Conservation (phyloP, 441 rosid genomes). For the Populus trichocarpa region DNA sequence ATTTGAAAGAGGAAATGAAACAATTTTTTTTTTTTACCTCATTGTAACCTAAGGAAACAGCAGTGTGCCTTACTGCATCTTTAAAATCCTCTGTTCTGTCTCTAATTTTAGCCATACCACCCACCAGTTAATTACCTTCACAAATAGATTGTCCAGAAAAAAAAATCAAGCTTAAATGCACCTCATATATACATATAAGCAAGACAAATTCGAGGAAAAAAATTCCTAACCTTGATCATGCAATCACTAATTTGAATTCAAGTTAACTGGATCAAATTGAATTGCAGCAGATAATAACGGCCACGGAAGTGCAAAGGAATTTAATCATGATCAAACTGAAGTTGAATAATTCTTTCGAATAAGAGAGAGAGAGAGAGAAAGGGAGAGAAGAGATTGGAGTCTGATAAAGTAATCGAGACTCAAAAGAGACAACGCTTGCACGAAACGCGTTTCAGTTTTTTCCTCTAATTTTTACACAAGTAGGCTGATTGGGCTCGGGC, state of each 20-base stretch:
- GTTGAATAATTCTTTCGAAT: too few relatives aligned
- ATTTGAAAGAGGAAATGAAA: background rate
- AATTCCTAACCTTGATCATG: background rate
- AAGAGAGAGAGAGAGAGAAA: too few relatives aligned
- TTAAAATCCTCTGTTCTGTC: conserved; percentile 94
- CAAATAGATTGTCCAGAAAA: background rate
- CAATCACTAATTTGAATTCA: background rate
- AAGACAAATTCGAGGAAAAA: background rate
- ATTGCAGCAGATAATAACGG: too few relatives aligned
- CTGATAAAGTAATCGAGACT: background rate
- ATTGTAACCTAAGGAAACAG: conserved; percentile 59
- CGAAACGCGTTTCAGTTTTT: background rate
- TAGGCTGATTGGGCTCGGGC: background rate
- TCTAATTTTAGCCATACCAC: conserved; percentile 70
- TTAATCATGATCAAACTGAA: too few relatives aligned
- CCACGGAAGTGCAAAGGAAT: too few relatives aligned
- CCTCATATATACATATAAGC: background rate
- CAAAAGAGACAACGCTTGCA: background rate
- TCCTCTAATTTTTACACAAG: too few relatives aligned
- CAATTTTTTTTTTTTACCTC: conserved; percentile 41
- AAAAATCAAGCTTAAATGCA: background rate
- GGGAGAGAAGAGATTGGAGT: too few relatives aligned
- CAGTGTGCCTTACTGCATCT: conserved; percentile 69
- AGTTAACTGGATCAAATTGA: too few relatives aligned
- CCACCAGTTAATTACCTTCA: background rate